phyloP scores from a whole-genome alignment of 225 moss, liverwort and hornwort genomes.

The Sphagnum contortum region DNA sequence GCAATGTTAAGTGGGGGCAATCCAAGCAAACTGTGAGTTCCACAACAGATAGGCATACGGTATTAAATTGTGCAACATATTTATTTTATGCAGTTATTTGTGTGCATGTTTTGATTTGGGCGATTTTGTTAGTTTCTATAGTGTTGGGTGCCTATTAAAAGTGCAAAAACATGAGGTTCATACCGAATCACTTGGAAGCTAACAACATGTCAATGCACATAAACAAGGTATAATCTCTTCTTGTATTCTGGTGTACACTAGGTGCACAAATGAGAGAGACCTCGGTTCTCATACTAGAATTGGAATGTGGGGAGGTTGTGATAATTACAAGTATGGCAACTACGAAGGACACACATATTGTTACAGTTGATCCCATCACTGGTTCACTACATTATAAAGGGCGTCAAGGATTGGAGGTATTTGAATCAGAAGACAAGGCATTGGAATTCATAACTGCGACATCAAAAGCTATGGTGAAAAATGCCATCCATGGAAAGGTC shows the following conservation, averaged over 20 bases:
- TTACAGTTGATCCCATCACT: constrained; percentile 79
- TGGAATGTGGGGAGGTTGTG: constrained; percentile 74
- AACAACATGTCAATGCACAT: no score
- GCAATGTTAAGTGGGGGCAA: no score
- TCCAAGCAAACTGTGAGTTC: no score
- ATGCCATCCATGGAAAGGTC: constrained; percentile 36
- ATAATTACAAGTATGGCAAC: constrained; percentile 80
- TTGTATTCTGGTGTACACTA: neutral
- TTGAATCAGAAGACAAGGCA: constrained; percentile 68
- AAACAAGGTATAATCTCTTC: no score
- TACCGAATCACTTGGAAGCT: no score
- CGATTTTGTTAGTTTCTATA: no score
- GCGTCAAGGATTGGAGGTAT: constrained; percentile 60
- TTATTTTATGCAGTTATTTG: no score
- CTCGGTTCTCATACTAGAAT: constrained; percentile 60
- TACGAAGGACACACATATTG: constrained; percentile 74
- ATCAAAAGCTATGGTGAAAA: constrained; percentile 33
- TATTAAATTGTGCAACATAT: no score
- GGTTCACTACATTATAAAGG: constrained; percentile 80
- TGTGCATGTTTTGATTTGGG: no score
- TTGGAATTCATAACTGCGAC: constrained; percentile 32
- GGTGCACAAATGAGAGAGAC: constrained; percentile 61
- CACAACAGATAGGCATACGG: no score
- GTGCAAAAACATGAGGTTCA: no score
- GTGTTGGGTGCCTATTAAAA: no score